Conservation (phyloP, 164 flowering plant genomes). For the Berberis vulgaris region DNA sequence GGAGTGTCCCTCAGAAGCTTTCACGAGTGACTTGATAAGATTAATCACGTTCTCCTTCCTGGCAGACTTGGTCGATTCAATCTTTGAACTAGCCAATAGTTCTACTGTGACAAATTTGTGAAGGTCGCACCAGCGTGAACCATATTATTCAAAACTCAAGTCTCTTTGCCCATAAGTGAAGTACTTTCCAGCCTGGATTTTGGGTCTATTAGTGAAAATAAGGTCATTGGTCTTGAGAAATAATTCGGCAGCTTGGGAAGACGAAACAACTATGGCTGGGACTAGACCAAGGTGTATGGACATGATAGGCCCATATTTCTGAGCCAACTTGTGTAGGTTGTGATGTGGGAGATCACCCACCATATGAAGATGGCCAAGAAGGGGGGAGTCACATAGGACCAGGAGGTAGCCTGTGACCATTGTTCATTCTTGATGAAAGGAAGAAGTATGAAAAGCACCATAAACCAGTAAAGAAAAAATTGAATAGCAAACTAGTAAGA, state of each 20-base stretch:
- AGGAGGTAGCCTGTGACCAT: conserved; percentile 23
- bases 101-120: conserved; percentile 21
- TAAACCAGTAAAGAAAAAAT: neutral
- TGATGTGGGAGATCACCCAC: conserved; percentile 30
- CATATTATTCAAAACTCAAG: conserved; percentile 9
- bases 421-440: neutral
- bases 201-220: conserved; percentile 7
- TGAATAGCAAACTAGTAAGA: too few species aligned
- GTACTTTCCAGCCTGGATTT: conserved; percentile 8
- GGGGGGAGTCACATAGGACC: conserved; percentile 34
- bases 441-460: neutral
- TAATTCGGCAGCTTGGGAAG: conserved; percentile 4
- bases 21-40: conserved; percentile 7
- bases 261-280: conserved; percentile 7
- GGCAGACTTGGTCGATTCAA: conserved; percentile 14
- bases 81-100: conserved; percentile 13
- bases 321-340: conserved; percentile 7
- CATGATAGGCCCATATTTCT: conserved; percentile 16
- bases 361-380: conserved; percentile 34
- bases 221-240: conserved; percentile 8
- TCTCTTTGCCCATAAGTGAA: conserved; percentile 13
- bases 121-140: conserved; percentile 22
- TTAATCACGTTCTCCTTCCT: conserved; percentile 12
- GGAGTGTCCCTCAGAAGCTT: neutral
- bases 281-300: conserved; percentile 2